Evolutionary conservation across 495 filamentous ascomycete species (phyloP).

Genomic region (Pseudoneurospora amorphoporcata): DNA sequence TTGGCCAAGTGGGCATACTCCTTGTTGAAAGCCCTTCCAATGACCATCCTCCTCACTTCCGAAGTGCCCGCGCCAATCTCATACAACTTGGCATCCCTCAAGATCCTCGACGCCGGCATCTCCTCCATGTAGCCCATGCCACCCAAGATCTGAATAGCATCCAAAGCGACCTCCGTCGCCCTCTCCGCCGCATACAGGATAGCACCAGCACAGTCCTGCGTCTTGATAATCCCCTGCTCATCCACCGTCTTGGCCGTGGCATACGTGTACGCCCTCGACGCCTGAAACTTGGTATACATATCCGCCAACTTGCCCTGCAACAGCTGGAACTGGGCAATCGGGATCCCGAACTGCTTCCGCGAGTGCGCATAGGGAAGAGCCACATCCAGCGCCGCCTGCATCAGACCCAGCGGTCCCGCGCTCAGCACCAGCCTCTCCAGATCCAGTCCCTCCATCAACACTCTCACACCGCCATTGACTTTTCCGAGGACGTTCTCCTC

Average conservation of each 20-base stretch:
- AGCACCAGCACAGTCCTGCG: conserved; percentile 88
- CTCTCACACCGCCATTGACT: conserved; percentile 71
- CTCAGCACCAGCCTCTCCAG: conserved; percentile 87
- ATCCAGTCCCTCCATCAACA: conserved; percentile 94
- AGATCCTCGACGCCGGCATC: conserved; percentile 74
- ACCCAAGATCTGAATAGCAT: conserved; percentile 89
- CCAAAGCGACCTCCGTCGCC: conserved; percentile 78
- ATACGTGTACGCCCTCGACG: conserved; percentile 70
- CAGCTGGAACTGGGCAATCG: conserved; percentile 88
- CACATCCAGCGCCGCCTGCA: conserved; percentile 85
- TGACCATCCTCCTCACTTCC: conserved; percentile 88
- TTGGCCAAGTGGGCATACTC: conserved; percentile 52
- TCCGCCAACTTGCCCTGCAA: conserved; percentile 90
- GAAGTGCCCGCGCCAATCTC: conserved; percentile 97
- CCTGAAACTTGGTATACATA: conserved; percentile 91
- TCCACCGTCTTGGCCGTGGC: conserved; percentile 68
- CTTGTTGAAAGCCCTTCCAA: conserved; percentile 88
- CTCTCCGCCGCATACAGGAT: conserved; percentile 92
- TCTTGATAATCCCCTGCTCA: conserved; percentile 55
- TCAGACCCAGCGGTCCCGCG: conserved; percentile 85
- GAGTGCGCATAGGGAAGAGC: conserved; percentile 83
- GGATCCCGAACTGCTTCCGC: conserved; percentile 77
- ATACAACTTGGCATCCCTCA: conserved; percentile 77
- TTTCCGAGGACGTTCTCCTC: conserved; percentile 68
- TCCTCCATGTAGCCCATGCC: conserved; percentile 97